These are phyloP conservation scores for Volvox africanus DNA, from an alignment of 139 green algal genomes.

Conservation along the genomic window DNA sequence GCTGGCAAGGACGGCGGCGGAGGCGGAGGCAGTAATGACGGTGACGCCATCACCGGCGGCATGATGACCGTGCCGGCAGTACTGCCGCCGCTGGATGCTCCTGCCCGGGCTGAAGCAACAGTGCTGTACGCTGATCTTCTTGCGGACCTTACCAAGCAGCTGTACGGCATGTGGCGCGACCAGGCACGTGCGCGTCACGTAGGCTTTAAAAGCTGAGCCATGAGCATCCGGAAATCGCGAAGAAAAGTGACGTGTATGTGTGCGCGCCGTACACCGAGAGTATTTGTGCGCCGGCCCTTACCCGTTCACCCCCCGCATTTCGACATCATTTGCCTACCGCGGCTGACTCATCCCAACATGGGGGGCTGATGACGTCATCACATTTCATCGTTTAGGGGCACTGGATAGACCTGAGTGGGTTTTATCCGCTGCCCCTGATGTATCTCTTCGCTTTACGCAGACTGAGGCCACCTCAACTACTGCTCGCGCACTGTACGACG, in stretches of 20 bases:
- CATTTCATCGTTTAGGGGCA: too few species aligned
- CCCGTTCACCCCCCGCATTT: too few species aligned
- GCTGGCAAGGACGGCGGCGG: background rate
- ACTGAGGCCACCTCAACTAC: slow-evolving; percentile 5
- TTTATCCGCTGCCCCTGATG: too few species aligned
- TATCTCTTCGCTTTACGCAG: background rate
- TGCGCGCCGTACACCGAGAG: background rate
- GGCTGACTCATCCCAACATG: too few species aligned
- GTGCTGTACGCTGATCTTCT: slow-evolving; percentile 31
- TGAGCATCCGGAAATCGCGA: too few species aligned
- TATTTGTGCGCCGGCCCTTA: background rate
- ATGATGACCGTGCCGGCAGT: too few species aligned
- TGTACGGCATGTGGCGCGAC: slow-evolving; percentile 48
- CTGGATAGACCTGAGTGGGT: too few species aligned
- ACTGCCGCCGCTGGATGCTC: slow-evolving; percentile 4
- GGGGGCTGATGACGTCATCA: too few species aligned
- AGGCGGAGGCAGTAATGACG: background rate
- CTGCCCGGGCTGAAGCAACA: background rate
- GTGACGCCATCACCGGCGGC: background rate
- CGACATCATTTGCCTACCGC: too few species aligned
- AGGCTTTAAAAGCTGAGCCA: too few species aligned
- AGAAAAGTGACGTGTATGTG: background rate
- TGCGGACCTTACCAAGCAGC: slow-evolving; percentile 20
- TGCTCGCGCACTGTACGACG: slow-evolving; percentile 23
- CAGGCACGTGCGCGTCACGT: slow-evolving; percentile 19